Evolutionary conservation across 106 monocot genomes (phyloP).

Genomic region (Dendrobium nobile): DNA sequence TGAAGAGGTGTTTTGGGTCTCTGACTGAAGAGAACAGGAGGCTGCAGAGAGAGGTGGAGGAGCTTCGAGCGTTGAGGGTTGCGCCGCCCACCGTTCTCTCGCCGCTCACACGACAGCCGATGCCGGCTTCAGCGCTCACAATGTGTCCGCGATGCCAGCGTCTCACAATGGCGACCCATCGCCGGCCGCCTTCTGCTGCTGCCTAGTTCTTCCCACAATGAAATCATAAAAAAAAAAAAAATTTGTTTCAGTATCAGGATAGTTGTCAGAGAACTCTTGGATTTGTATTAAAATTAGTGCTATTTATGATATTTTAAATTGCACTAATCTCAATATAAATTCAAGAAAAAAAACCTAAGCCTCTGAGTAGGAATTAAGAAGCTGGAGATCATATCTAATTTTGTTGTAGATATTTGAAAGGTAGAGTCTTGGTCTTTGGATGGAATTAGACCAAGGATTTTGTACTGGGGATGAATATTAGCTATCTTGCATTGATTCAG

Average conservation of each 20-base stretch:
- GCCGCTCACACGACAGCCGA: constrained; percentile 59
- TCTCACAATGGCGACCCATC: constrained; percentile 27
- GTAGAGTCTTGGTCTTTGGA: neutral
- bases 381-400: neutral
- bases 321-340: too few species aligned
- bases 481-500: neutral
- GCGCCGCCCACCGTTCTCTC: constrained; percentile 78
- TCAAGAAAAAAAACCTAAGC: too few species aligned
- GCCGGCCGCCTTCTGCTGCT: constrained; percentile 1
- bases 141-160: constrained; percentile 92
- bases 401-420: constrained; percentile 4
- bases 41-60: constrained; percentile 83
- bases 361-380: too few species aligned
- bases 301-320: neutral
- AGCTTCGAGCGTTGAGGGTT: constrained; percentile 67
- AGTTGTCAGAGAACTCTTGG: too few species aligned
- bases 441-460: neutral
- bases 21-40: constrained; percentile 82
- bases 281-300: neutral
- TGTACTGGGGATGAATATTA: neutral
- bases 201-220: neutral
- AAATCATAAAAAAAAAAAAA: too few species aligned
- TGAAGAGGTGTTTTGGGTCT: constrained; percentile 78
- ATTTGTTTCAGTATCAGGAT: too few species aligned
- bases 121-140: constrained; percentile 66